Base-by-base conservation (phyloP, 176 grass and related monocot genomes). In the Rhynchospora pubera region DNA sequence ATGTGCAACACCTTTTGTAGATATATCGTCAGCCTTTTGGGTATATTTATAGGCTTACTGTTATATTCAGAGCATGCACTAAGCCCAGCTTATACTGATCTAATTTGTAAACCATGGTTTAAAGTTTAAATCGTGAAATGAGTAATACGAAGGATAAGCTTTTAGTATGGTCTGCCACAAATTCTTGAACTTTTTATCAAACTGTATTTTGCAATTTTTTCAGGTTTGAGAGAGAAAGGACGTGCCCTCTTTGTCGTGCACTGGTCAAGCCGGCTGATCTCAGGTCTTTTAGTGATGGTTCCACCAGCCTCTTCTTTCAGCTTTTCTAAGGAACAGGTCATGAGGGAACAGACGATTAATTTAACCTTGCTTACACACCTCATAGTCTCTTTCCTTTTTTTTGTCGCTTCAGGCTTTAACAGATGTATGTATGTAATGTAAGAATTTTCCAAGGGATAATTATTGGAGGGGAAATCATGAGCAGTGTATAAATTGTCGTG, bases 161-260 rank as follows among this genome's bases (percentile, higher is more conserved):
- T 11, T 12, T 32, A 56, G 58, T 75, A 15, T 52, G 16, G 21
- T 72, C 12, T 3, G 18, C 6, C 4, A 30, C 55, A 2, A 77
- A 52, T 77, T 74, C 50, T 9, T 46, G 3, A 47, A 21, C 0
- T 70, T 46, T 46, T 45, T 19, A 70, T 56, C 45, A 26, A 82
- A 51, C 59, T 63, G 18, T 18, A 24, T 67, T 63, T 80, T 52
- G 53, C 43, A 5, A 81, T 1, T 9, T 44, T 72, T 60, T 18
- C 87, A 98, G 95, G 95, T 98, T 98, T 69, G 95, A 94, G 92
- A 92, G 95, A 84, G 95, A 98, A 83, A 87, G 95, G 46, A 98
- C 95, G 2, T 98, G 95, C 76, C 95, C 95, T 3, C 77, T 98
- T 42, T 98, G 95, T 83, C 90, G 95, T 76, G 89, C 95, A 22